Conservation (phyloP, 73 alveolate species). For the Uronychia binucleata region DNA sequence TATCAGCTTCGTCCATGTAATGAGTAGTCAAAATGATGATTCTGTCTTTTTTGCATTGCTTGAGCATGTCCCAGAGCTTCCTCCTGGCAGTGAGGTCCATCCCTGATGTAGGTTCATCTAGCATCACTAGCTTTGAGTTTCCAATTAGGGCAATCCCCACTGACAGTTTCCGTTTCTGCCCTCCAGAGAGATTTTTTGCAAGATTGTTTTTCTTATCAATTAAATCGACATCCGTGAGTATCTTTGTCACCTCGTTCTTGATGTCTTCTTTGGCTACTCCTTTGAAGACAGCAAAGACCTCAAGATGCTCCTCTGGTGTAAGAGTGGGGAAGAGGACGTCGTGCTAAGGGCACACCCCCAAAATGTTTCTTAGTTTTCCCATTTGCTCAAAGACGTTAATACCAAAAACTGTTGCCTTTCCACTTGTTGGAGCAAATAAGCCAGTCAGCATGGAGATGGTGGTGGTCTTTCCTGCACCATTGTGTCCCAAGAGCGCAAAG, state of each 20-base stretch:
- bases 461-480: slow-evolving; percentile 99
- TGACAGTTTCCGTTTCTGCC: slow-evolving; percentile 74
- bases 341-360: slow-evolving; percentile 98
- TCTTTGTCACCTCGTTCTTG: not conserved
- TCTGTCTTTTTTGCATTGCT: slow-evolving; percentile 76
- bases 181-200: slow-evolving; percentile 67
- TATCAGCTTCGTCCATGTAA: slow-evolving; percentile 83
- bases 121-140: slow-evolving; percentile 61
- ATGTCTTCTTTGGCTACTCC: slow-evolving; percentile 24
- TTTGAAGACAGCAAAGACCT: slow-evolving; percentile 73
- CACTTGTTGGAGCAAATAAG: slow-evolving; percentile 68
- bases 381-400: slow-evolving; percentile 59
- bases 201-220: not conserved
- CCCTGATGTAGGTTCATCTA: slow-evolving; percentile 93
- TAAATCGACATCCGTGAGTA: slow-evolving; percentile 2
- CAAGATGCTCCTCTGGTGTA: slow-evolving; percentile 78
- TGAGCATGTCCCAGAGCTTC: slow-evolving; percentile 88
- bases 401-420: slow-evolving; percentile 72
- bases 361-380: slow-evolving; percentile 59
- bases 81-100: slow-evolving; percentile 92
- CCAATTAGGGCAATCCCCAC: slow-evolving; percentile 73
- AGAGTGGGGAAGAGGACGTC: slow-evolving; percentile 87
- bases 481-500: slow-evolving; percentile 97
- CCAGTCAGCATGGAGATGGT: slow-evolving; percentile 94
- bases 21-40: slow-evolving; percentile 82